Base-by-base conservation (phyloP, 1,284 basidiomycete species). In the Sporisorium exsertum region DNA sequence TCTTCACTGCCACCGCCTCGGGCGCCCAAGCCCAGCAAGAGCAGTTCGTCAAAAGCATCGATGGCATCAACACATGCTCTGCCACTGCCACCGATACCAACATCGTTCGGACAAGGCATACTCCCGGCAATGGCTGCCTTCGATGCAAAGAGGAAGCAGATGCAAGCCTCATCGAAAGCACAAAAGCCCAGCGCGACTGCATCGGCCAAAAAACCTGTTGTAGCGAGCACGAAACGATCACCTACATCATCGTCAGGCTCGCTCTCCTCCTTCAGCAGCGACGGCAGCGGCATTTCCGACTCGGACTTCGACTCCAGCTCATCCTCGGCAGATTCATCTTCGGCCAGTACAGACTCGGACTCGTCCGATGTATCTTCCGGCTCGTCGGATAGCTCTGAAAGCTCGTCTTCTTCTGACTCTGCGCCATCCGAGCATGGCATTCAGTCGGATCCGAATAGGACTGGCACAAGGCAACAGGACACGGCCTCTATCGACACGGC, bases 121-220 rank as follows among this genome's bases (percentile, higher is more conserved):
- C 29, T 32, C 29, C 57, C 67, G 18, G 68, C 73, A 22, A 51
- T 76, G 58, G 64, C 73, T 16, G 73, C 73, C 2, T 71, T 76
- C 33, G 73, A 76, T 16, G 58, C 68, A 4, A 60, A 47, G 26
- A 52, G 58, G 6, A 64, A 64, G 29, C 59, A 60, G 15, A 57
- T 66, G 47, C 58, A 46, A 18, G 26, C 32, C 52, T 20, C 20
- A n/a, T 18, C 29, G 29, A 52, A n/a, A 16, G 6, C 45, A 18
- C 20, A 18, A 10, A 40, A 40, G 37, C 2, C 37, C 18, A 16
- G 3, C 35, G 35, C 35, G 13, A 7, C 35, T 35, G 26, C 35
- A 15, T 12, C 33, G 22, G 12, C 20, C n/a, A 52, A 10, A 13
- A 22, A 46, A 12, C 47, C n/a, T 8, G 5, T n/a, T 26, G 27